Conservation (phyloP, 768 basidiomycete species). For the Tylopilus sp. region DNA sequence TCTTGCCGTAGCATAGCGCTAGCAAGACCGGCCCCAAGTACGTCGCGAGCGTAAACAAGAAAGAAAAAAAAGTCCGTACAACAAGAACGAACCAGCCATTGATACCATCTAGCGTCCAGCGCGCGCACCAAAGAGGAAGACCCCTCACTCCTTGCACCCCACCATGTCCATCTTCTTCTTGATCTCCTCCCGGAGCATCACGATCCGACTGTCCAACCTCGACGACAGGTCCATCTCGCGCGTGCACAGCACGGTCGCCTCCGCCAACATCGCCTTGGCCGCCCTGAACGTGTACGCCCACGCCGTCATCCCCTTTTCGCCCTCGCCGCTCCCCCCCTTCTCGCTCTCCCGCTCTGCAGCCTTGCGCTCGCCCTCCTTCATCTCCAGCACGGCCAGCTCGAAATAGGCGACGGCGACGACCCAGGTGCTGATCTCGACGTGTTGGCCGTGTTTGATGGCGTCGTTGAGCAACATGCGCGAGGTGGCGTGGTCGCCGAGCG, state of each 20-base stretch:
- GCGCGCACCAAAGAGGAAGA: too few species aligned
- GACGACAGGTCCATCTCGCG: constrained; percentile 61
- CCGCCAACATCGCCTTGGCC: constrained; percentile 50
- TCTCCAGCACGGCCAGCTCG: constrained; percentile 67
- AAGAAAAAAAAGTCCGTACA: too few species aligned
- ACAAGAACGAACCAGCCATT: too few species aligned
- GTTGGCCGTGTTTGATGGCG: constrained; percentile 40
- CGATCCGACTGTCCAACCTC: constrained; percentile 64
- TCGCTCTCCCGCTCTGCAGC: constrained; percentile 32
- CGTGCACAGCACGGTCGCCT: constrained; percentile 45
- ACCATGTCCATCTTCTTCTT: constrained; percentile 52
- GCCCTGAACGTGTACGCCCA: constrained; percentile 51
- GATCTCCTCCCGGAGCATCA: constrained; percentile 72
- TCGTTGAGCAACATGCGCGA: constrained; percentile 51
- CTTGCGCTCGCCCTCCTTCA: constrained; percentile 54
- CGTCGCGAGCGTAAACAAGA: too few species aligned
- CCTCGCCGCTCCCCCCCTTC: constrained; percentile 2
- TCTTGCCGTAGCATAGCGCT: too few species aligned
- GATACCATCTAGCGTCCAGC: too few species aligned
- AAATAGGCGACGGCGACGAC: constrained; percentile 63
- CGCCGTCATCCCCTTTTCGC: constrained; percentile 9
- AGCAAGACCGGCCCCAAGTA: too few species aligned
- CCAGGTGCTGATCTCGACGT: constrained; percentile 59
- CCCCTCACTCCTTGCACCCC: constrained; percentile 18
- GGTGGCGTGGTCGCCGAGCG: constrained; percentile 42